A percentile compares a stretch with the other conserved stretches of the same genome.
Evolutionary conservation across 345 rosid species (phyloP).

Genomic region (Theobroma cacao): DNA sequence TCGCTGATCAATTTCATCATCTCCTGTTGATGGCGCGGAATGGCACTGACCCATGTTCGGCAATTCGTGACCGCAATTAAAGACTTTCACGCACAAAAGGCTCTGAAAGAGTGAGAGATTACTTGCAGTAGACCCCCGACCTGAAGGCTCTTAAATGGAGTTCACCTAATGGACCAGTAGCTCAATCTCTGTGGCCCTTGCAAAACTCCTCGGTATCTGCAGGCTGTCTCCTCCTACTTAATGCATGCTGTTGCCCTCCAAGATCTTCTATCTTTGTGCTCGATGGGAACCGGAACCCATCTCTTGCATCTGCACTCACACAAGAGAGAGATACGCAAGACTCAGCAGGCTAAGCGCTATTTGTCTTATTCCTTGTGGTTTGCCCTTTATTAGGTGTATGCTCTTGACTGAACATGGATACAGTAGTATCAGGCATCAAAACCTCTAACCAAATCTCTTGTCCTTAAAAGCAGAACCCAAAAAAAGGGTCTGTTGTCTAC

Average conservation of each 20-base stretch:
- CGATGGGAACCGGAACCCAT: background rate
- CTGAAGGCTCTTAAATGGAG: constrained; percentile 5
- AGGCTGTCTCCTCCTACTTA: background rate
- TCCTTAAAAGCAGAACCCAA: background rate
- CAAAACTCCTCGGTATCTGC: background rate
- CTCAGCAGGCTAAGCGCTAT: background rate
- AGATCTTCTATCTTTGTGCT: background rate
- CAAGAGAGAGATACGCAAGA: background rate
- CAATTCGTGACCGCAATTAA: constrained; percentile 17
- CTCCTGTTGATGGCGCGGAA: constrained; percentile 15
- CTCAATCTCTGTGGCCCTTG: background rate
- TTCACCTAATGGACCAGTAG: constrained; percentile 6
- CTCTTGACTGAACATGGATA: background rate
- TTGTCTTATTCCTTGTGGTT: background rate
- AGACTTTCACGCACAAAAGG: background rate
- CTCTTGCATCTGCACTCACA: background rate
- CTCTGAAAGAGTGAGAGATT: background rate
- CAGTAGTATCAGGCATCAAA: background rate
- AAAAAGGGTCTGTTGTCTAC: background rate
- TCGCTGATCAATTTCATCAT: background rate
- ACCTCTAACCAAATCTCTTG: background rate
- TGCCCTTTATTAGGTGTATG: background rate
- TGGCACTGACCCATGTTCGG: constrained; percentile 21
- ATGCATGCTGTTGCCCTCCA: background rate
- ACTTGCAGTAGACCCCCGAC: constrained; percentile 10